A percentile compares a stretch with the other conserved stretches of the same genome.
These are phyloP conservation scores for Ammopiptanthus mongolicus DNA, from an alignment of 306 rosid species.

Conservation along the genomic window DNA sequence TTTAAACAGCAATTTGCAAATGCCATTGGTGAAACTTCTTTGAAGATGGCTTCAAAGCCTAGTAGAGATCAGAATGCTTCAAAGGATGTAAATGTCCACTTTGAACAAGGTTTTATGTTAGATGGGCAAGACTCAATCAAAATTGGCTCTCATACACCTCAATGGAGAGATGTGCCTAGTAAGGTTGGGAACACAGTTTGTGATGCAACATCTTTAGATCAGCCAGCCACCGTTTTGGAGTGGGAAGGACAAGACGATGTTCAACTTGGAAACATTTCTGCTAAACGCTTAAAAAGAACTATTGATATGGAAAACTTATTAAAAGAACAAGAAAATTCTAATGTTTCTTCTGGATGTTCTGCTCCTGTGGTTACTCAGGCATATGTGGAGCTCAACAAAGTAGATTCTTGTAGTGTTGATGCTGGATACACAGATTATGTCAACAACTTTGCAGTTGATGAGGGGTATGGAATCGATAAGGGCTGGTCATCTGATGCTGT, in stretches of 20 bases:
- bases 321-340: constrained; percentile 46
- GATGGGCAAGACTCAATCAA: constrained; percentile 17
- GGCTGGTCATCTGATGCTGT: constrained; percentile 46
- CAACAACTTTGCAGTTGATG: constrained; percentile 44
- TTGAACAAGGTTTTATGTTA: constrained; percentile 29
- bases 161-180: constrained; percentile 65
- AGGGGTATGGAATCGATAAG: constrained; percentile 52
- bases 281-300: constrained; percentile 24
- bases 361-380: constrained; percentile 48
- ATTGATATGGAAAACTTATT: constrained; percentile 18
- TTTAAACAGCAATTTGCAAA: constrained; percentile 23
- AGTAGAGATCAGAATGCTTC: constrained; percentile 21
- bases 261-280: constrained; percentile 23
- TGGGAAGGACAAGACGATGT: constrained; percentile 25
- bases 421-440: constrained; percentile 32
- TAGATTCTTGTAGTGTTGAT: constrained; percentile 39
- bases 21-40: constrained; percentile 27
- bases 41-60: constrained; percentile 25
- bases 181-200: constrained; percentile 39
- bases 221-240: constrained; percentile 28
- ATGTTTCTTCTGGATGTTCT: constrained; percentile 52
- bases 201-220: constrained; percentile 30
- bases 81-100: constrained; percentile 15
- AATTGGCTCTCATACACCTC: constrained; percentile 30
- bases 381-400: constrained; percentile 39